Percentiles rank a stretch among this genome's conserved stretches.
phyloP scores from a whole-genome alignment of 2,329 filamentous ascomycete species.

The Talaromyces sp. region DNA sequence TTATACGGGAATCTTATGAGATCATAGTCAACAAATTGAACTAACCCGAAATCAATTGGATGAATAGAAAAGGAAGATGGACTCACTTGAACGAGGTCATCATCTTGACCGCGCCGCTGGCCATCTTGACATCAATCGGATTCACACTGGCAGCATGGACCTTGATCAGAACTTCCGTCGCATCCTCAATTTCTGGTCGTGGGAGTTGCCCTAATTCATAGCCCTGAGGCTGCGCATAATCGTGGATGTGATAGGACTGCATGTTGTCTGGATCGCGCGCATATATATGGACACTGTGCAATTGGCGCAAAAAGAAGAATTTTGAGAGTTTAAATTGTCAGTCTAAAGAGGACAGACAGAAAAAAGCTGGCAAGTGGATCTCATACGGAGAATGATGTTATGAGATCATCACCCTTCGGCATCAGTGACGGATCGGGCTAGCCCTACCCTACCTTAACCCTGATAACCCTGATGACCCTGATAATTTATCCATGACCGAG shows the following conservation, averaged over 20 bases:
- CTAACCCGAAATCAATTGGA: background rate
- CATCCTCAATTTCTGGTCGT: slow-evolving; percentile 21
- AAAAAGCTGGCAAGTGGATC: background rate
- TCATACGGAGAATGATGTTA: background rate
- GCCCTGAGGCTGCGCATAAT: slow-evolving; percentile 23
- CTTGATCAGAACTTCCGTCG: slow-evolving; percentile 27
- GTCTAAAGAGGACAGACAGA: background rate
- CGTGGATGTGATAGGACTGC: slow-evolving; percentile 24
- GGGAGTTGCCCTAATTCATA: slow-evolving; percentile 25
- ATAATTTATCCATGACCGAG: background rate
- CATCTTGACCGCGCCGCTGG: slow-evolving; percentile 35
- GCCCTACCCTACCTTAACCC: background rate
- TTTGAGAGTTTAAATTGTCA: background rate
- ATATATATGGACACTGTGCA: background rate
- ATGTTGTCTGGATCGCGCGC: slow-evolving; percentile 13
- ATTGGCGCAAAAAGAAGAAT: background rate
- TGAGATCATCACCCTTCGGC: background rate
- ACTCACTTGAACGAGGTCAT: slow-evolving; percentile 31
- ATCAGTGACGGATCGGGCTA: background rate
- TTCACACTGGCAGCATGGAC: slow-evolving; percentile 48
- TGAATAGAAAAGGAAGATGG: too few relatives aligned
- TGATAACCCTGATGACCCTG: background rate
- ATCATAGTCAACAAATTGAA: background rate
- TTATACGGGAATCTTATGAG: slow-evolving; percentile 40
- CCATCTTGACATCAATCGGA: slow-evolving; percentile 47